Evolutionary conservation across 805 yeast species (phyloP), one percentile per base, ranked within the genome.

Genomic region (Candida broadrunensis): DNA sequence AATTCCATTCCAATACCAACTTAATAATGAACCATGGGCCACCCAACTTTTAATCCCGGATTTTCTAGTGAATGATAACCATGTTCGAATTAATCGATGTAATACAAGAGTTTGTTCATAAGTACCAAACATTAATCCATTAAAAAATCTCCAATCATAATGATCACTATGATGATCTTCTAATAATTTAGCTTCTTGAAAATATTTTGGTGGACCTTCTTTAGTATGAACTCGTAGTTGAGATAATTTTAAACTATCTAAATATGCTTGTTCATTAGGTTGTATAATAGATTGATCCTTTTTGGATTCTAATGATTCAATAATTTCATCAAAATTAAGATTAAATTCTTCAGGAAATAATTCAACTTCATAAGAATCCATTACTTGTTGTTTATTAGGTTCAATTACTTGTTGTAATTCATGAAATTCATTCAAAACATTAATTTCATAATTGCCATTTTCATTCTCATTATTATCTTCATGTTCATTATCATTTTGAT

Each of bases 1-100:
- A 39, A 77, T 47, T 1, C 86, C 85, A 52, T 80, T 78, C 75
- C 83, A 78, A 49, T 77, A 63, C 75, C 83, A 79, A 12, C 83
- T 79, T 29, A 80, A 64, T 46, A 80, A 61, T 1, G 83, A 65
- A 3, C 87, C 87, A 52, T 81, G 85, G 1, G 83, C 83, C 2
- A 80, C 64, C 85, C 83, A 80, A 8, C 82, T 68, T 16, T 66
- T 62, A 12, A 78, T 46, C 3, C 79, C 80, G 19, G 66, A 56
- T 4, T 71, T 61, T 32, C 65, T 55, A 15, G 77, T 52, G 46
- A 79, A 77, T 37, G 73, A 61, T 38, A 78, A 66, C 71, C 79
- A 78, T 1, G 78, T 72, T 39, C 83, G 61, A 8, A 77, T 59
- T 40, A 77, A 49, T 19, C 81, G 64, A 49, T 78, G 82, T 26